A percentile compares a stretch with the other conserved stretches of the same genome.
Conservation (phyloP, 257 asterid species). For the Ligustrum vulgare region DNA sequence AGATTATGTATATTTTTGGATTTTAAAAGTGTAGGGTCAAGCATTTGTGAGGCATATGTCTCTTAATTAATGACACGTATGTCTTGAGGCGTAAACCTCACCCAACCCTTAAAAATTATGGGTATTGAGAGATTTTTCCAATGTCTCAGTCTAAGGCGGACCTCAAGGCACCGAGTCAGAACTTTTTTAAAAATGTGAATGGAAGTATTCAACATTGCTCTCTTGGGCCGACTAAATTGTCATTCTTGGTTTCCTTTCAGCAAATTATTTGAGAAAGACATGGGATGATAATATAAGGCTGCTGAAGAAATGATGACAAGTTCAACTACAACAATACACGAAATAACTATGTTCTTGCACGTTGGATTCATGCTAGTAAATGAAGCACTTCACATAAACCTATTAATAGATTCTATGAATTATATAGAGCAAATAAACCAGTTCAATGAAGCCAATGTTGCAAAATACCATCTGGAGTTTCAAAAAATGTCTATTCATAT, state of each 20-base stretch:
- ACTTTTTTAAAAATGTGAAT: no score
- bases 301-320: conserved; percentile 2
- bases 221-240: background rate
- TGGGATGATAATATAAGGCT: background rate
- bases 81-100: no score
- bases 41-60: no score
- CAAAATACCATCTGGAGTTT: background rate
- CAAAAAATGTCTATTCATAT: background rate
- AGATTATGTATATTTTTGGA: no score
- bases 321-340: conserved; percentile 1
- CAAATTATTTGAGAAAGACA: background rate
- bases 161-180: no score
- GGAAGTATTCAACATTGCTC: background rate
- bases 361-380: background rate
- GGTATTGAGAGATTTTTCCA: no score
- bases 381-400: background rate
- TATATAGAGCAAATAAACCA: conserved; percentile 14
- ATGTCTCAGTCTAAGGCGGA: no score
- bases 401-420: background rate
- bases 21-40: no score
- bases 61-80: no score
- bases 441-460: conserved; percentile 1
- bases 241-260: background rate
- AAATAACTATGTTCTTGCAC: conserved; percentile 5
- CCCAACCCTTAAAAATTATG: no score